A percentile compares a stretch with the other conserved stretches of the same genome.
These are phyloP conservation scores for Apiospora marii DNA, from an alignment of 2,329 filamentous ascomycete species.

Conservation along the genomic window DNA sequence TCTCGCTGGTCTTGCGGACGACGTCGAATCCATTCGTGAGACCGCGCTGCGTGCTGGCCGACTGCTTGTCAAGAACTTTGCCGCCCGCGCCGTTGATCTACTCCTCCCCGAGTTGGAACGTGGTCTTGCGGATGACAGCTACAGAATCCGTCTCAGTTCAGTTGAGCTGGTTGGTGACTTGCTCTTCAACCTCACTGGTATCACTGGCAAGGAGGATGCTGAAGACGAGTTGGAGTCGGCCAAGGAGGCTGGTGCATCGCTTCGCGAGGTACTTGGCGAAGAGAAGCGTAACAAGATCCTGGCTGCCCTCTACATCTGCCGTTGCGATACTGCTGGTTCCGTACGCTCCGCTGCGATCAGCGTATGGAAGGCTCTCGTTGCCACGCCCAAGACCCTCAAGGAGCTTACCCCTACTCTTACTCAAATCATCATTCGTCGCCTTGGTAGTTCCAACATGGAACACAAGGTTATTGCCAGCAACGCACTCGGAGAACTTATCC, in stretches of 20 bases:
- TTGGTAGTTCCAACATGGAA: conserved; percentile 96
- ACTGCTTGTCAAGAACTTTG: conserved; percentile 97
- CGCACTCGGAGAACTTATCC: conserved; percentile 93
- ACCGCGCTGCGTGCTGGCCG: conserved; percentile 94
- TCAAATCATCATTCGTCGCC: conserved; percentile 89
- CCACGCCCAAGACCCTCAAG: conserved; percentile 89
- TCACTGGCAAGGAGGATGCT: conserved; percentile 78
- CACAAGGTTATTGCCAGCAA: conserved; percentile 99
- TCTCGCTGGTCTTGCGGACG: conserved; percentile 90
- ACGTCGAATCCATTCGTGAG: conserved; percentile 94
- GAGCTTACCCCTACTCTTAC: conserved; percentile 95
- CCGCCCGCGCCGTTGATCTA: conserved; percentile 91
- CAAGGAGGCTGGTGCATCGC: conserved; percentile 88
- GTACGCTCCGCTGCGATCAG: conserved; percentile 89
- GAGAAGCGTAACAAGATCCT: conserved; percentile 97
- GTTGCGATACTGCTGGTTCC: conserved; percentile 92
- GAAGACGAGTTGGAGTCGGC: conserved; percentile 81
- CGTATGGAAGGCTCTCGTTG: conserved; percentile 97
- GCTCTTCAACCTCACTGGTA: conserved; percentile 96
- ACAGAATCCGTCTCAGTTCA: conserved; percentile 97
- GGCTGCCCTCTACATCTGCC: conserved; percentile 96
- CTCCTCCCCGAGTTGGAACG: conserved; percentile 94
- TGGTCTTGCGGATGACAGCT: conserved; percentile 95
- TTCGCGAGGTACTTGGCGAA: conserved; percentile 92
- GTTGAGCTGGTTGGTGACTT: conserved; percentile 97